phyloP scores from a whole-genome alignment of 371 early-diverging fungal species.

The Basidiobolus meristosporus region DNA sequence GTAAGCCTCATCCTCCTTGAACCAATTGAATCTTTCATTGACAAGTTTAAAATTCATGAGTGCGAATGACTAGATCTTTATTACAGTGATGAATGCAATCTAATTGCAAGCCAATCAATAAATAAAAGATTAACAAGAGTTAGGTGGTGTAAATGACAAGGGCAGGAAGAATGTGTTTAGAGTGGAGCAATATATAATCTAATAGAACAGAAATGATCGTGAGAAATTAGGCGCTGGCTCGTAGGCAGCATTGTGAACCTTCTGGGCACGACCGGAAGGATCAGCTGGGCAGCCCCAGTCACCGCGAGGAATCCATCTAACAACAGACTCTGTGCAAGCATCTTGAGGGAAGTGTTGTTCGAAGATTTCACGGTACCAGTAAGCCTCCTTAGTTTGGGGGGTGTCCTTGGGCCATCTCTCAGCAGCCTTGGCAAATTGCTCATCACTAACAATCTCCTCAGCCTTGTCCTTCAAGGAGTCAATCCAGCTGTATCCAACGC shows the following conservation, averaged over 20 bases:
- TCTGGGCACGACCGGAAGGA: constrained; percentile 93
- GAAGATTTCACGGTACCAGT: constrained; percentile 81
- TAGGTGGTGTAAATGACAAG: no score
- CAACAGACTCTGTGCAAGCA: constrained; percentile 71
- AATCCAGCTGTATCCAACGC: constrained; percentile 95
- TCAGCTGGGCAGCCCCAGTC: constrained; percentile 97
- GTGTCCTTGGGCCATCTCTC: constrained; percentile 68
- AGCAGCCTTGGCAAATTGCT: constrained; percentile 41
- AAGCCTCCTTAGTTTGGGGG: constrained; percentile 90
- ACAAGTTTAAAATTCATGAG: no score
- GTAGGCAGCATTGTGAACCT: constrained; percentile 59
- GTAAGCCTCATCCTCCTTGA: no score
- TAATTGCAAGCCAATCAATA: no score
- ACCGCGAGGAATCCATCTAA: constrained; percentile 85
- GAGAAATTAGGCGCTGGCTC: not conserved
- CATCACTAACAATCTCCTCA: constrained; percentile 48
- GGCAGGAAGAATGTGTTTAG: no score
- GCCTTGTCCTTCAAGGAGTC: constrained; percentile 69
- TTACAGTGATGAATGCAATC: no score
- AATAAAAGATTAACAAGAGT: no score
- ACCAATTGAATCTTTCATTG: no score
- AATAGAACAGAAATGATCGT: no score
- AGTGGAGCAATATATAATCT: no score
- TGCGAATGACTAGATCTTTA: no score
- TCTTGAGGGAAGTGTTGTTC: constrained; percentile 82